Percentiles rank a stretch among this genome's conserved stretches.
Evolutionary conservation across 345 rosid species (phyloP).

Genomic region (Aquilaria malaccensis): DNA sequence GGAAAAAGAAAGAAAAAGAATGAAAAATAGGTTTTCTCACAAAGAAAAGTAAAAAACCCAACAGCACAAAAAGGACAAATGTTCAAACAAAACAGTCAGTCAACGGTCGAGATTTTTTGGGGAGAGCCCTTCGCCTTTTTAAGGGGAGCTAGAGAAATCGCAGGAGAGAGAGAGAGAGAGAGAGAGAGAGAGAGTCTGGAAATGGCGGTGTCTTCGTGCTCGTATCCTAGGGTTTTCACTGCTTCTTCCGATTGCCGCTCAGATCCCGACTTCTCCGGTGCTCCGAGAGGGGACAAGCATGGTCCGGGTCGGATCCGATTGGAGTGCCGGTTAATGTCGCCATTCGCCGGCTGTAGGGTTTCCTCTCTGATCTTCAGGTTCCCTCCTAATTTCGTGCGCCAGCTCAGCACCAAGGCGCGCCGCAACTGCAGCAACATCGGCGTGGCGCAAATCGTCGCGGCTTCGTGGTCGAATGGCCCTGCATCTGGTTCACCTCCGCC

Average conservation of each 20-base stretch:
- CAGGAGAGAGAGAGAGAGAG: neutral
- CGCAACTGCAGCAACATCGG: slow-evolving; percentile 99
- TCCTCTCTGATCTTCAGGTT: slow-evolving; percentile 74
- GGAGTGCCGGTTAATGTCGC: slow-evolving; percentile 3
- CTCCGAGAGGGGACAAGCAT: slow-evolving; percentile 29
- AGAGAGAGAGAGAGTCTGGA: slow-evolving; percentile 1
- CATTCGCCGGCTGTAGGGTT: slow-evolving; percentile 45
- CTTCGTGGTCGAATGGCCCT: slow-evolving; percentile 79
- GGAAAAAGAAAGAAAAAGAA: neutral
- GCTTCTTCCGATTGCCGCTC: slow-evolving; percentile 59
- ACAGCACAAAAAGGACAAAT: no score
- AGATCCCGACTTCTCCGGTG: slow-evolving; percentile 51
- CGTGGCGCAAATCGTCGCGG: slow-evolving; percentile 97
- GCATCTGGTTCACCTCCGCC: slow-evolving; percentile 36
- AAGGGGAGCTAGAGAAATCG: neutral
- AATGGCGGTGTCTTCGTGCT: slow-evolving; percentile 50
- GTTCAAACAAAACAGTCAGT: neutral
- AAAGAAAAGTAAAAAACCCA: no score
- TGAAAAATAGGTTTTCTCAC: no score
- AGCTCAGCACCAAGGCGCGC: slow-evolving; percentile 91
- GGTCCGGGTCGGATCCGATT: slow-evolving; percentile 20
- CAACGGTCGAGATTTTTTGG: neutral
- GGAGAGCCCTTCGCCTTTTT: slow-evolving; percentile 3
- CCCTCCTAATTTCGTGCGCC: slow-evolving; percentile 97
- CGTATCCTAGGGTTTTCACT: slow-evolving; percentile 21